Conservation (phyloP, 306 rosid species). For the Cucurbita ficifolia region DNA sequence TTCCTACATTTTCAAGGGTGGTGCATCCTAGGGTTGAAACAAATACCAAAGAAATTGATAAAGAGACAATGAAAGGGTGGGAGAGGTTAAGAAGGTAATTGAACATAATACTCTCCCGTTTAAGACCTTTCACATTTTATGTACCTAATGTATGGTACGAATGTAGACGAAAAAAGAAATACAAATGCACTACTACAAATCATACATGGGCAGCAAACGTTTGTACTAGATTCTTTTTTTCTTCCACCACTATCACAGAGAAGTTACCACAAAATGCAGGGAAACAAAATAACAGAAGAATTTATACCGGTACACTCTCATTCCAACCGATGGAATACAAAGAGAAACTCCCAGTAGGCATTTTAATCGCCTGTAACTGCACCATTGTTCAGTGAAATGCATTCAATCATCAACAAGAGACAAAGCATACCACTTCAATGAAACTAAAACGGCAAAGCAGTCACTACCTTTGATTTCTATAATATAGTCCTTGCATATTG, state of each 20-base stretch:
- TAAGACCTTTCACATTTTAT: neutral
- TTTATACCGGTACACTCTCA: neutral
- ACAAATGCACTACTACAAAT: neutral
- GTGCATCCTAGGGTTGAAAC: neutral
- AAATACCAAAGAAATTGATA: neutral
- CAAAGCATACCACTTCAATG: neutral
- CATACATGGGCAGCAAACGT: neutral
- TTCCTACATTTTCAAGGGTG: neutral
- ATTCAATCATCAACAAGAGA: neutral
- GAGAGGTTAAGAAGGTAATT: neutral
- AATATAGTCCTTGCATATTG: slow-evolving; percentile 81
- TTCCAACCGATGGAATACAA: neutral
- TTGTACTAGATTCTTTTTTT: neutral
- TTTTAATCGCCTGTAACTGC: neutral
- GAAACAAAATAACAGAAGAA: neutral
- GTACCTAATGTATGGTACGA: neutral
- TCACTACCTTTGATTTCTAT: slow-evolving; percentile 19
- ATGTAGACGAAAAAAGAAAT: neutral
- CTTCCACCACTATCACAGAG: neutral
- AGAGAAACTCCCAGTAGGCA: neutral
- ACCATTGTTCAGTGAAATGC: neutral
- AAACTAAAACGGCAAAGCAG: neutral
- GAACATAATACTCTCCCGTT: neutral
- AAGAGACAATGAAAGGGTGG: neutral
- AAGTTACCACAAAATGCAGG: neutral